phyloP scores from a whole-genome alignment of 139 green algal species.

The Pleodorina starrii region DNA sequence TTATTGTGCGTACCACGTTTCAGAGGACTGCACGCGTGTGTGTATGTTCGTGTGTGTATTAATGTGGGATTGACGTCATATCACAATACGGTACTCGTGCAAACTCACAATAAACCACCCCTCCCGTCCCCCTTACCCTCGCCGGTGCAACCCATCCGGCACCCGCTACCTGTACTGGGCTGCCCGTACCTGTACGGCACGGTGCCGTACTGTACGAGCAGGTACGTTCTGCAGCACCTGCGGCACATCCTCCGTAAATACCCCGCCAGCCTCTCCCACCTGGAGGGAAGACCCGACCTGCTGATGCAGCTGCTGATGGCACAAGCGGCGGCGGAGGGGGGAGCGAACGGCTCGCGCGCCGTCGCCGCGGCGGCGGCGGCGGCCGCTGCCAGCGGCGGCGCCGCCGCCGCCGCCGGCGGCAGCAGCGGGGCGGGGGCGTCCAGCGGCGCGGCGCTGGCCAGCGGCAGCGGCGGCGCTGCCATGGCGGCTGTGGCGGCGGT shows the following conservation, averaged over 20 bases:
- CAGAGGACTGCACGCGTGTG: too few relatives aligned
- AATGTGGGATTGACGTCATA: too few relatives aligned
- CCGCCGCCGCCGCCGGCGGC: neutral
- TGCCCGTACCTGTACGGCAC: too few relatives aligned
- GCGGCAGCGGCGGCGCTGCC: neutral
- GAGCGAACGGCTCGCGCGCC: neutral
- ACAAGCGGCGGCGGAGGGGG: neutral
- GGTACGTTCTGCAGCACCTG: conserved; percentile 36
- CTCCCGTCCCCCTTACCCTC: too few relatives aligned
- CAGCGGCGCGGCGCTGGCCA: neutral
- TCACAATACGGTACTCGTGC: too few relatives aligned
- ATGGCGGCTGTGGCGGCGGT: neutral
- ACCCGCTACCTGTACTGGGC: too few relatives aligned
- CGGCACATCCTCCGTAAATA: conserved; percentile 48
- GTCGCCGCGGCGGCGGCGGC: neutral
- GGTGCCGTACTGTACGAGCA: too few relatives aligned
- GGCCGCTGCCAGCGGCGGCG: neutral
- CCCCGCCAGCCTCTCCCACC: conserved; percentile 5
- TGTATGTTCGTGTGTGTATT: too few relatives aligned
- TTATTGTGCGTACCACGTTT: too few relatives aligned
- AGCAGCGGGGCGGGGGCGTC: neutral
- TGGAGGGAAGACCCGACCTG: conserved; percentile 32
- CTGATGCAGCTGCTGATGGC: conserved; percentile 43
- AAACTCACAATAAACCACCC: too few relatives aligned
- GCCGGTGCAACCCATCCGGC: too few relatives aligned